Conservation (phyloP, 2,329 filamentous ascomycete genomes). For the Tolypocladium endophyticum region DNA sequence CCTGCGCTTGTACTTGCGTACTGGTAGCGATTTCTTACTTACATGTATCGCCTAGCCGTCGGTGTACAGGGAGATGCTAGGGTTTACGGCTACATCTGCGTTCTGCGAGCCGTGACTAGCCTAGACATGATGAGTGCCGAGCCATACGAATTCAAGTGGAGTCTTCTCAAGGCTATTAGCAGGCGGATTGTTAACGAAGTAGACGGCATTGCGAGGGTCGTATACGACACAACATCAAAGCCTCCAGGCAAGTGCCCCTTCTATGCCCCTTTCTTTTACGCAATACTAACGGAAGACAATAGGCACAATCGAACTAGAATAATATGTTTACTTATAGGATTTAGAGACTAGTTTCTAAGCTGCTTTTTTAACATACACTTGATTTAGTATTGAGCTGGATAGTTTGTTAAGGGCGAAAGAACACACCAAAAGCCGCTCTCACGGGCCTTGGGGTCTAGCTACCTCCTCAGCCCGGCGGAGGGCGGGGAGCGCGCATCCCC, state of each 20-base stretch:
- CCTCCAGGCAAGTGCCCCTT: neutral
- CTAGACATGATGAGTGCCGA: neutral
- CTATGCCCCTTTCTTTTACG: neutral
- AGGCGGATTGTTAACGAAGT: neutral
- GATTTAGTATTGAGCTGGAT: no score
- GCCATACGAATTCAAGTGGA: neutral
- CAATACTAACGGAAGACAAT: neutral
- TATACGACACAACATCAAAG: neutral
- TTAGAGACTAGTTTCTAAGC: no score
- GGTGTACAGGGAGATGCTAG: neutral
- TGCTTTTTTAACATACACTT: no score
- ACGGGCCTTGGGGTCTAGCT: no score
- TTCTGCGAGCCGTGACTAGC: neutral
- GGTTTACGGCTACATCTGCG: neutral
- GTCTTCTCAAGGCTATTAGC: neutral
- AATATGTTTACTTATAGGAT: no score
- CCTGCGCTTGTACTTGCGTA: neutral
- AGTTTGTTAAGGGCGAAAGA: no score
- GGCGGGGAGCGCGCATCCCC: no score
- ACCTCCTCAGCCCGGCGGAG: no score
- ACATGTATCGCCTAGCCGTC: neutral
- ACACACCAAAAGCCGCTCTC: no score
- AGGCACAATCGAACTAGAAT: no score
- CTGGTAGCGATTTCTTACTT: neutral
- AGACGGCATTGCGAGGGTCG: neutral